These are phyloP conservation scores for Beauveria rudraprayagi DNA, from an alignment of 2,329 filamentous ascomycete species.

Conservation along the genomic window DNA sequence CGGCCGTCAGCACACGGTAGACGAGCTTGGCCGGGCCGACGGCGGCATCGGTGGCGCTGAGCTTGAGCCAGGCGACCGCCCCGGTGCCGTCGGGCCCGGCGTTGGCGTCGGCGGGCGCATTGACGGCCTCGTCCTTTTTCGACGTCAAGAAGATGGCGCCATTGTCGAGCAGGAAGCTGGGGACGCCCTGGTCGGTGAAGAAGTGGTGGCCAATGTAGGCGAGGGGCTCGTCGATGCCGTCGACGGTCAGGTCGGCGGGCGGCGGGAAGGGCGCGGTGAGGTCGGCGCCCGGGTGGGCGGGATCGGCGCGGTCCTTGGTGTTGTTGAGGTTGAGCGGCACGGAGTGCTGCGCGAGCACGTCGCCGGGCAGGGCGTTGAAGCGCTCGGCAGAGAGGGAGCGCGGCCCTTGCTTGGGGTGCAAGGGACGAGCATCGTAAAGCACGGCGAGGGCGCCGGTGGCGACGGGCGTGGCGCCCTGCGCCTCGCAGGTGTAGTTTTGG, in stretches of 20 bases:
- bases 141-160: conserved; percentile 31
- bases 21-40: conserved; percentile 30
- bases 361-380: conserved; percentile 33
- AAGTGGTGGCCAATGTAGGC: conserved; percentile 56
- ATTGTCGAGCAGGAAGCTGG: conserved; percentile 50
- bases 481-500: conserved; percentile 60
- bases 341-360: conserved; percentile 31
- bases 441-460: conserved; percentile 50
- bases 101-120: conserved; percentile 43
- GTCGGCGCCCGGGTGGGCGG: conserved; percentile 32
- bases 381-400: conserved; percentile 28
- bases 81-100: conserved; percentile 39
- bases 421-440: conserved; percentile 47
- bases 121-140: conserved; percentile 40
- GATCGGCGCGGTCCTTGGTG: conserved; percentile 20
- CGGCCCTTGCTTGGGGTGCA: conserved; percentile 39
- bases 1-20: conserved; percentile 49
- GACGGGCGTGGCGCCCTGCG: conserved; percentile 25
- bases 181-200: conserved; percentile 47
- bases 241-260: conserved; percentile 30
- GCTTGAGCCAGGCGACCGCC: conserved; percentile 48
- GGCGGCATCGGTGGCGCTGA: conserved; percentile 34
- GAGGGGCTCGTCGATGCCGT: conserved; percentile 24
- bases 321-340: conserved; percentile 41
- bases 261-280: conserved; percentile 36